phyloP scores from a whole-genome alignment of 2,329 filamentous ascomycete genomes.

The Aspergillaceae sp. region DNA sequence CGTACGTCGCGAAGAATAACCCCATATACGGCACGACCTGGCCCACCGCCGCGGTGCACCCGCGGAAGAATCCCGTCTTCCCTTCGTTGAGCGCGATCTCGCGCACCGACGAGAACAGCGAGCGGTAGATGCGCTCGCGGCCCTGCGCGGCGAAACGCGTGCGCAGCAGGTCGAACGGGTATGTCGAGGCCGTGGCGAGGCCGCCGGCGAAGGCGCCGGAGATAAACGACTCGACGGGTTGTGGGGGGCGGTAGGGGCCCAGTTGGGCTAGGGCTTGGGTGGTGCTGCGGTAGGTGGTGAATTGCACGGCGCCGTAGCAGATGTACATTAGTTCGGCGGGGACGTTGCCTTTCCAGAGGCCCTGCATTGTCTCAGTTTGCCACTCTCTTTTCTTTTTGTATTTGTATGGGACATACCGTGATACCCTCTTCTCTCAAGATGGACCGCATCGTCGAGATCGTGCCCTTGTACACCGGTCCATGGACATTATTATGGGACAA shows the following conservation, averaged over 20 bases:
- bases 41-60: conserved; percentile 67
- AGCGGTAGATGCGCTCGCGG: conserved; percentile 65
- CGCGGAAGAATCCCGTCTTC: conserved; percentile 72
- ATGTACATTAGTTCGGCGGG: conserved; percentile 93
- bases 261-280: conserved; percentile 57
- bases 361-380: conserved; percentile 26
- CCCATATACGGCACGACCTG: conserved; percentile 98
- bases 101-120: conserved; percentile 57
- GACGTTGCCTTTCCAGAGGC: conserved; percentile 95
- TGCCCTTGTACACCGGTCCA: conserved; percentile 58
- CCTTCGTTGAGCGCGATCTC: conserved; percentile 74
- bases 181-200: conserved; percentile 71
- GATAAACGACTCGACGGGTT: conserved; percentile 68
- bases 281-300: conserved; percentile 72
- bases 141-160: conserved; percentile 97
- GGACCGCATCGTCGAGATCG: conserved; percentile 62
- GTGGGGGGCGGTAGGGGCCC: conserved; percentile 47
- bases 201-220: conserved; percentile 77
- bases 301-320: conserved; percentile 81
- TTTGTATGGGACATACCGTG: conserved; percentile 38
- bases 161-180: conserved; percentile 84
- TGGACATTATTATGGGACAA: conserved; percentile 45
- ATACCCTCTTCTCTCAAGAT: conserved; percentile 77
- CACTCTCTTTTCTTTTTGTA: neutral
- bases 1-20: conserved; percentile 86